Conservation (phyloP, 169 alveolate species). For the Cryptosporidium baileyi region DNA sequence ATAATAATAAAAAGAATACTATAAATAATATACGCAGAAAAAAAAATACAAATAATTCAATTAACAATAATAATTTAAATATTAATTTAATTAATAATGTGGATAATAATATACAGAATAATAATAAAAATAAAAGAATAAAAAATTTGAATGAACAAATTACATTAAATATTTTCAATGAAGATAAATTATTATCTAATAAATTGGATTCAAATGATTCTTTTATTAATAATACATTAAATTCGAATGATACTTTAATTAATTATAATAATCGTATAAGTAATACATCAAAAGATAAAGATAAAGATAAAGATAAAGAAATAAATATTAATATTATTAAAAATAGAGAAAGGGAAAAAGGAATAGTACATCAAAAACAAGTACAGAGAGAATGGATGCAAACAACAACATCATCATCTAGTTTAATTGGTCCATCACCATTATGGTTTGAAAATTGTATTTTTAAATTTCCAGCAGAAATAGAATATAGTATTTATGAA, state of each 20-base stretch:
- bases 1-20: background rate
- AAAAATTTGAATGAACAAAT: background rate
- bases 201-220: background rate
- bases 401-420: slow-evolving; percentile 40
- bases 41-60: background rate
- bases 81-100: too few species aligned
- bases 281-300: background rate
- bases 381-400: slow-evolving; percentile 69
- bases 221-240: background rate
- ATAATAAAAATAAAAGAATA: background rate
- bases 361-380: slow-evolving; percentile 65
- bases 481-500: slow-evolving; percentile 12
- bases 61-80: too few species aligned
- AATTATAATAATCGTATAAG: background rate
- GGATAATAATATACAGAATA: background rate
- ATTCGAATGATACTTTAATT: background rate
- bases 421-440: slow-evolving; percentile 63
- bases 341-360: slow-evolving; percentile 63
- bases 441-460: slow-evolving; percentile 65
- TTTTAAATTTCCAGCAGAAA: slow-evolving; percentile 36
- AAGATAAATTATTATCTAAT: background rate
- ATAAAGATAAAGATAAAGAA: slow-evolving; percentile 4
- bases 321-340: background rate
- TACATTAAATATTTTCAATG: background rate
- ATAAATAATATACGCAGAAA: background rate